These are phyloP conservation scores for Conidiobolus incongruus DNA, from an alignment of 371 early-diverging fungal genomes.

Conservation along the genomic window DNA sequence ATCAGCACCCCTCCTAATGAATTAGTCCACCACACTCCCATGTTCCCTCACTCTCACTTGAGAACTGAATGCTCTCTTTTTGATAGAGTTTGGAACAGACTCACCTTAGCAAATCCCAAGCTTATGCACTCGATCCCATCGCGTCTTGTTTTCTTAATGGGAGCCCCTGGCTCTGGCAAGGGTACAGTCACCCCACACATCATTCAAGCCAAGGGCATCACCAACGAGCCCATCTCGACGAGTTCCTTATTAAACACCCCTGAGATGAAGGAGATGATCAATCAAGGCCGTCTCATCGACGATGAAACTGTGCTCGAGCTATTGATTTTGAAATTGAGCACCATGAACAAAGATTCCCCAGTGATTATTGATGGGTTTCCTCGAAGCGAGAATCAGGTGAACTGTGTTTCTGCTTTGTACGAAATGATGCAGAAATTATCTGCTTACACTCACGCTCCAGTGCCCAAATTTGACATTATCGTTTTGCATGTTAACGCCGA, in stretches of 20 bases:
- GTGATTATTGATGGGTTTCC: conserved; percentile 46
- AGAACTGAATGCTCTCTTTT: no score
- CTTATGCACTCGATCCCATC: no score
- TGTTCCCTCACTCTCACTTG: no score
- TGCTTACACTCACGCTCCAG: conserved; percentile 29
- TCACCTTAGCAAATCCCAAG: no score
- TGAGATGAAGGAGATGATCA: conserved; percentile 34
- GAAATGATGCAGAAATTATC: conserved; percentile 31
- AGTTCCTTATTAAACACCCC: conserved; percentile 31
- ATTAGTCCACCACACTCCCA: no score
- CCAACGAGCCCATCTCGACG: conserved; percentile 37
- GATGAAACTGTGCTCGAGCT: conserved; percentile 5
- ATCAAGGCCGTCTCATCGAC: conserved; percentile 37
- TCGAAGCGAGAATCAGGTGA: conserved; percentile 38
- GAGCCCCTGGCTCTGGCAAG: conserved; percentile 23
- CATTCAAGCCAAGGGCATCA: conserved; percentile 29
- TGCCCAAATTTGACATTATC: conserved; percentile 37
- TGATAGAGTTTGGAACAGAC: no score
- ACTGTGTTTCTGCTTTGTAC: conserved; percentile 28
- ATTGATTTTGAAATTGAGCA: conserved; percentile 17
- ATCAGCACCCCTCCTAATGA: no score
- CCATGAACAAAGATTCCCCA: conserved; percentile 32
- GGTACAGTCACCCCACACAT: conserved; percentile 44
- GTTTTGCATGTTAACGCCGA: conserved; percentile 44
- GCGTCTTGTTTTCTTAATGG: no score